These are phyloP conservation scores for bread wheat (Triticum aestivum) DNA, from an alignment of 176 grass and related monocot species.

Conservation along the genomic window IWGSC_CS_RefSeq_v2.1 NC_057799.1:353154200-353154699, in stretches of 20 bases:
- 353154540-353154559: neutral
- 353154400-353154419: no score
- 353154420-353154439: no score
- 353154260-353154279: no score
- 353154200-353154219: no score
- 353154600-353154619: neutral
- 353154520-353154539: neutral
- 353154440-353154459: neutral
- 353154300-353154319: no score
- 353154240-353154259: no score
- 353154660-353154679: neutral
- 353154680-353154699: neutral
- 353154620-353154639: neutral
- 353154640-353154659: neutral
- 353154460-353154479: neutral
- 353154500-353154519: neutral
- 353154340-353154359: no score
- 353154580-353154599: neutral
- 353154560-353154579: neutral
- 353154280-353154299: no score
- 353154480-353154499: neutral
- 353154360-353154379: no score
- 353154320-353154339: no score
- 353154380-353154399: no score
- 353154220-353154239: no score